Percentiles rank a stretch among this genome's conserved stretches.
Evolutionary conservation across 371 early-diverging fungal species (phyloP).

Genomic region (Apophysomyces ossiformis): DNA sequence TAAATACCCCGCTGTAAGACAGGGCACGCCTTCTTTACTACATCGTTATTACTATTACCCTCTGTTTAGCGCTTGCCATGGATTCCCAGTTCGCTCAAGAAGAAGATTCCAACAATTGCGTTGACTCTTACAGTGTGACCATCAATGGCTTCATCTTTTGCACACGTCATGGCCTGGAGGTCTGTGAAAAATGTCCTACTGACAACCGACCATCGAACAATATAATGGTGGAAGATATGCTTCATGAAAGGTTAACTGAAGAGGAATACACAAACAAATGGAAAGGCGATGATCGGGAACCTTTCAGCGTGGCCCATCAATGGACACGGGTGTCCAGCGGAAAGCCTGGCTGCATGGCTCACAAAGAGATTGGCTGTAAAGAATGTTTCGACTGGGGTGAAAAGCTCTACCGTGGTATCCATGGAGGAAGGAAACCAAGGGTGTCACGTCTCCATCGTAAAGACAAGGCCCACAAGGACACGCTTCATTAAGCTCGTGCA

Average conservation of each 20-base stretch:
- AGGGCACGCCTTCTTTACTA: background rate
- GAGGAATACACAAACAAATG: slow-evolving; percentile 44
- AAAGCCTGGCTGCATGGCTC: slow-evolving; percentile 50
- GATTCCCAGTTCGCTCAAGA: slow-evolving; percentile 13
- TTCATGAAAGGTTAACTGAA: slow-evolving; percentile 42
- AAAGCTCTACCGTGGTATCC: slow-evolving; percentile 36
- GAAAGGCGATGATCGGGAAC: slow-evolving; percentile 55
- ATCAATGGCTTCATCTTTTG: slow-evolving; percentile 45
- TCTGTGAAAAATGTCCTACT: slow-evolving; percentile 51
- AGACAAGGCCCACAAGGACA: slow-evolving; percentile 12
- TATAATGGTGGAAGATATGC: slow-evolving; percentile 44
- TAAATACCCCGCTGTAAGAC: slow-evolving; percentile 4
- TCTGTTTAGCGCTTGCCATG: slow-evolving; percentile 15
- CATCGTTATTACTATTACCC: slow-evolving; percentile 5
- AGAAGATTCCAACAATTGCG: slow-evolving; percentile 43
- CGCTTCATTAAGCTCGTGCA: background rate
- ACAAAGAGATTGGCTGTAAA: slow-evolving; percentile 46
- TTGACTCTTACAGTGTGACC: slow-evolving; percentile 42
- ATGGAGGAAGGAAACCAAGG: slow-evolving; percentile 41
- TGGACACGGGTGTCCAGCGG: slow-evolving; percentile 46
- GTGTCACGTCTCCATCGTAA: slow-evolving; percentile 31
- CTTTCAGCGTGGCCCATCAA: slow-evolving; percentile 42
- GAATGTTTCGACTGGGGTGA: slow-evolving; percentile 57
- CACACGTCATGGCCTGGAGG: slow-evolving; percentile 49
- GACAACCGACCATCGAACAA: slow-evolving; percentile 50